Evolutionary conservation across 2,329 filamentous ascomycete species (phyloP), one percentile per base, ranked within the genome.

Genomic region (Colletotrichum sp.): DNA sequence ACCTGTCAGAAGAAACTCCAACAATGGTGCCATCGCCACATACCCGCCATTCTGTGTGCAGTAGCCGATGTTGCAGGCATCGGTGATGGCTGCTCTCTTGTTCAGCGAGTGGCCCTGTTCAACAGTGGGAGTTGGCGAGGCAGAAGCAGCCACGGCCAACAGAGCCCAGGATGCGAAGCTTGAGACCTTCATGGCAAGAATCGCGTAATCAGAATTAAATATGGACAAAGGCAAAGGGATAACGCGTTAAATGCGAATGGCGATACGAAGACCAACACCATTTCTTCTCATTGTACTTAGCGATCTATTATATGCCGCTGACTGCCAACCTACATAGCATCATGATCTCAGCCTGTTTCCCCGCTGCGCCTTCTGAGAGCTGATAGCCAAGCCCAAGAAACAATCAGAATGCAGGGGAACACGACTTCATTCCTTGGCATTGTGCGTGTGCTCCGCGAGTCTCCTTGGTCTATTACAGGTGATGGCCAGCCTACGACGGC

Each of bases 41-140:
- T 39, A 77, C 76, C 76, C 76, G 68, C 76, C 76, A 25, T 77
- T 77, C 34, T 76, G 76, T 2, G 73, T 77, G 43, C 65, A 71
- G 60, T 77, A 77, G 13, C 76, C 73, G 9, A 77, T 77, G 66
- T 73, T 77, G 55, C 72, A 75, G 15, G 73, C 68, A 65, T 77
- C 76, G 8, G 66, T 75, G 18, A 77, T 34, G 30, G 76, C 70
- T 2, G 76, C 76, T 39, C 73, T 43, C 55, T 77, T 77, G 61
- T 58, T 68, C 25, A 77, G 27, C 6, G 66, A 16, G 13, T 67
- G 60, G 28, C 34, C 67, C 32, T 71, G 52, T 22, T 66, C 48
- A 27, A 7, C 12, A 4, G 60, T 61, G 5, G 67, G 60, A 15
- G 76, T 72, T 12, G 76, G 76, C 13, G 69, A 58, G 8, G 73